phyloP scores from a whole-genome alignment of 2,329 filamentous ascomycete genomes.

The Cercospora sp. region DNA sequence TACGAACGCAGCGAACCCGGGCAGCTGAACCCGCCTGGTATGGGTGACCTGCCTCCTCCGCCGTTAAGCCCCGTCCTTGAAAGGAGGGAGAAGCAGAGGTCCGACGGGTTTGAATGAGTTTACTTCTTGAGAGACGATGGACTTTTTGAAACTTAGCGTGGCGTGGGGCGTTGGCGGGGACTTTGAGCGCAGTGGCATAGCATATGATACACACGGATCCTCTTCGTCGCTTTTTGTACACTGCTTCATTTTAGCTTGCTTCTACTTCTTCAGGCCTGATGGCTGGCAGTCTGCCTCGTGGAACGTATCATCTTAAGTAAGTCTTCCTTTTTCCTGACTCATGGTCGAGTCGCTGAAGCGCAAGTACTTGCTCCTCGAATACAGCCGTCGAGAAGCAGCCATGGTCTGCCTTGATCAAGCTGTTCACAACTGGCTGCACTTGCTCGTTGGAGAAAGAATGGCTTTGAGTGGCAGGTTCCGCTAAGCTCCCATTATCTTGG shows the following conservation, averaged over 20 bases:
- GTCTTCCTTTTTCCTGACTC: neutral
- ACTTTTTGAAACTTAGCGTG: conserved; percentile 8
- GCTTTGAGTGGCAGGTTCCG: no score
- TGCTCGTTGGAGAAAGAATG: no score
- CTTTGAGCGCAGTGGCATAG: conserved; percentile 4
- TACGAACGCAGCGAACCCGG: conserved; percentile 25
- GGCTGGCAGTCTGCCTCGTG: neutral
- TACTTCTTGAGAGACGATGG: neutral
- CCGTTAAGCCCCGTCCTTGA: conserved; percentile 27
- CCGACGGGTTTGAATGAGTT: conserved; percentile 39
- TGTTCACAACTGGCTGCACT: no score
- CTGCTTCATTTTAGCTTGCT: neutral
- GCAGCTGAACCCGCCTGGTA: conserved; percentile 28
- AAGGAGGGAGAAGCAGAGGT: conserved; percentile 28
- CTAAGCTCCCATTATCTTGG: no score
- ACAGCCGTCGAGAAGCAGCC: no score
- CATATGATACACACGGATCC: conserved; percentile 10
- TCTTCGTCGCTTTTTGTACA: neutral
- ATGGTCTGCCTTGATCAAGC: no score
- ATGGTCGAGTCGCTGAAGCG: no score
- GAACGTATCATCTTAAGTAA: neutral
- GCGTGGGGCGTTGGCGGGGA: conserved; percentile 7
- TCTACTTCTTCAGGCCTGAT: neutral
- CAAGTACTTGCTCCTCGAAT: no score
- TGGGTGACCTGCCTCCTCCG: conserved; percentile 11